Evolutionary conservation across 1,284 basidiomycete species (phyloP), one percentile per base, ranked within the genome.

Genomic region (Malassezia yamatoensis): DNA sequence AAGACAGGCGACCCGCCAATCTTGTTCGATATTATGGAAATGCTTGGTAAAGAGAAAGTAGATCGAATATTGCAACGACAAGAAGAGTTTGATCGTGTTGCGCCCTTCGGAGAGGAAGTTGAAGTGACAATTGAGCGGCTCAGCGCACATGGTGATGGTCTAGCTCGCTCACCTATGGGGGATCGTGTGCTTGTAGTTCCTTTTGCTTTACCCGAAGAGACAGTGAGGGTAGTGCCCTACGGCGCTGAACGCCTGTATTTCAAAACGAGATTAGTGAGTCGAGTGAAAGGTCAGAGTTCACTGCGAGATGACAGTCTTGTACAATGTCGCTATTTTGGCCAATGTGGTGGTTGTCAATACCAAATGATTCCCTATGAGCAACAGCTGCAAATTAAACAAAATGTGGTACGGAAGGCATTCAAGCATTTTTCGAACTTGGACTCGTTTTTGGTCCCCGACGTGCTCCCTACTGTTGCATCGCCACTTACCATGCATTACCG

Each of bases 401-500:
- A 85, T 35, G 90, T 93, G 1, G 85, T 98, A n/a, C 79, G 85
- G 37, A 85, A 87, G 80, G 65, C 85, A 83, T 90, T 89, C 13
- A 77, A 49, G 24, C 40, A 67, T 15, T 72, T 59, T 49, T 64
- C 65, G 6, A 56, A 79, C n/a, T 77, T 90, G 0, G 76, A 81
- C 3, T 63, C 78, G 1, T 70, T 79, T 0, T 74, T 79, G 1
- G 76, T 96, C 1, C 90, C 91, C 0, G 54, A 72, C 0, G 83
- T 90, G 33, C 79, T 82, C 48, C 77, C 83, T 0, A 96, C 93
- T 0, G 84, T 93, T 15, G 82, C 83, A 6, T 90, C 87, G 0
- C 94, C 93, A 0, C 78, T 86, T 48, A 84, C 93, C 62, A 96
- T 93, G 76, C 82, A 81, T 43, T 98, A 98, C 75, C 83, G 93